Evolutionary conservation across 2,329 filamentous ascomycete species (phyloP), one percentile per base, ranked within the genome.

Genomic region (Ciborinia camelliae): DNA sequence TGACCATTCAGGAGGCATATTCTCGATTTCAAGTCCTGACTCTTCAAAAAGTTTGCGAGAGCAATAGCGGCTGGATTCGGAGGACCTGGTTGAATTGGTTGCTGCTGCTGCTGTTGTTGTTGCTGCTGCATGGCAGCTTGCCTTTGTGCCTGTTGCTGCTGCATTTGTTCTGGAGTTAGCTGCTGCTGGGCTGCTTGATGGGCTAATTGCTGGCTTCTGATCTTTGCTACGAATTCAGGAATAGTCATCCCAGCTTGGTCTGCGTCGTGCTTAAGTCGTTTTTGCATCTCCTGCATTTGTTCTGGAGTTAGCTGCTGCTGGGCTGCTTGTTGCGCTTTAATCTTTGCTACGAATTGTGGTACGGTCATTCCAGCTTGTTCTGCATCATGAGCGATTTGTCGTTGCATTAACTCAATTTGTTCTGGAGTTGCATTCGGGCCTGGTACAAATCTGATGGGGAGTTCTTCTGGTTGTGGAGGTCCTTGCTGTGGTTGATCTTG

Each of bases 1-100:
- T 97, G 93, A 73, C 95, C 95, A 70, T 97, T 93, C 70, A 98
- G 85, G 69, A 99, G 96, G 76, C 91, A 94, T 23, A 93, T 97
- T 68, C 95, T 84, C 23, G 86, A 84, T 84, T 99, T 99, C 69
- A 99, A 80, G 66, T 95, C 86, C 79, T 97, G 93, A 65, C 84
- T 78, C 71, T 88, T 87, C 66, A 99, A 80, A 79, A 96, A 99
- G 74, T 91, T 89, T 70, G 95, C 96, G 63, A 99, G 84, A 10
- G 93, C 92, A 53, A 98, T 79, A 26, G 92, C 93, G 73, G 92
- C 87, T 47, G 94, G 94, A 72, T 96, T 95, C 6, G 94, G 91
- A 30, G 94, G 91, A 1, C 90, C 90, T 4, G 89, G 89, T 23
- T 83, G 81, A 68, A 93, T 91, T 45, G 89, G 87, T 73, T 90